Conservation (phyloP, 2,329 filamentous ascomycete genomes). For the Neofusicoccum kwambonambiense region DNA sequence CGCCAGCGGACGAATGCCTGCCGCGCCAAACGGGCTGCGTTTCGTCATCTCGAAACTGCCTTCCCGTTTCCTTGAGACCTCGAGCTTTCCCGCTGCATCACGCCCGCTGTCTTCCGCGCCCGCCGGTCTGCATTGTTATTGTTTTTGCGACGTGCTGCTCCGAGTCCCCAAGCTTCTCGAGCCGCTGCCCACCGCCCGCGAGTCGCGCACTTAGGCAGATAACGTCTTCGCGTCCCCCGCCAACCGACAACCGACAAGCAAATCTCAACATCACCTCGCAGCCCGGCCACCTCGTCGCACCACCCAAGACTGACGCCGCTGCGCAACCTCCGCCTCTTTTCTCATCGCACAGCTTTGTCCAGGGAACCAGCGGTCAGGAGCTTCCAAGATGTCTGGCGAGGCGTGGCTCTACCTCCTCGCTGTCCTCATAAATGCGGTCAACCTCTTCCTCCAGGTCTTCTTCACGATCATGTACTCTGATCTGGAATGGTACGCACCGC, state of each 20-base stretch:
- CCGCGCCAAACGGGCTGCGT: neutral
- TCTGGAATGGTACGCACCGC: slow-evolving; percentile 86
- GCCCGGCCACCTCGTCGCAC: slow-evolving; percentile 1
- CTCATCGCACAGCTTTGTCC: neutral
- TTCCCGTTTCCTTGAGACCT: neutral
- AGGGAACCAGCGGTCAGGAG: neutral
- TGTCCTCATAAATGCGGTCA: slow-evolving; percentile 99
- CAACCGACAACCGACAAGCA: slow-evolving; percentile 17
- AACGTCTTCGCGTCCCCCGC: slow-evolving; percentile 18
- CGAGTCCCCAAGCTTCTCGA: slow-evolving; percentile 2
- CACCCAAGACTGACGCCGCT: neutral
- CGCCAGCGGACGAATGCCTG: neutral
- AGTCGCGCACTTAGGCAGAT: slow-evolving; percentile 9
- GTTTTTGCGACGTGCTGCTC: neutral
- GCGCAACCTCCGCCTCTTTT: neutral
- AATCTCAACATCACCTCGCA: slow-evolving; percentile 15
- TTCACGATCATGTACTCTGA: slow-evolving; percentile 99
- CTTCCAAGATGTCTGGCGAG: slow-evolving; percentile 82
- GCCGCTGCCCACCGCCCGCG: neutral
- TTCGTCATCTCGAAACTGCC: slow-evolving; percentile 12
- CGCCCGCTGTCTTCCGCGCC: neutral
- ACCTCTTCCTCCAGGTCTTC: slow-evolving; percentile 99
- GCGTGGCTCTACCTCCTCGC: slow-evolving; percentile 97
- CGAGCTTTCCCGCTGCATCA: neutral
- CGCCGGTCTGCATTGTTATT: neutral